Evolutionary conservation across 2,329 filamentous ascomycete species (phyloP), one percentile per base, ranked within the genome.

Genomic region (Trichoderma atrobrunneum): DNA sequence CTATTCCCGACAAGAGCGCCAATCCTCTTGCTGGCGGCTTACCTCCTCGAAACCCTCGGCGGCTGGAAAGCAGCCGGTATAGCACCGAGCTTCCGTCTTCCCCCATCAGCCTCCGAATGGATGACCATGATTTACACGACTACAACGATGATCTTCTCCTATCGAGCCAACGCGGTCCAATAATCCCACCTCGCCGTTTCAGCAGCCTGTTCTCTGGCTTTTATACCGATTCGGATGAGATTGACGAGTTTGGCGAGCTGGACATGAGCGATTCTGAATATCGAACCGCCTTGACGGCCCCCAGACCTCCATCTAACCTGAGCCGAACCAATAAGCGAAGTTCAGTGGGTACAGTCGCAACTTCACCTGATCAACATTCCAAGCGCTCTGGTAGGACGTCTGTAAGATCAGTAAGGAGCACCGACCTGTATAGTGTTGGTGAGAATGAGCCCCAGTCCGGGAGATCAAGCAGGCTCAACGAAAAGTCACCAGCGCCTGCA

Each of bases 131-230:
- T 11, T 72, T 79, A 11, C 85, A 88, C 57, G 86, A 88, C 2
- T 95, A 94, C 78, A 93, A 94, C 79, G 93, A 96, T 76, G 91
- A 95, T 77, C 92, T 92, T 0, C 92, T 92, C 2, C 82, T 94
- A 54, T 90, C 90, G 1, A 83, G 81, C 70, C 85, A 88, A 16
- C 87, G 86, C 68, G 86, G 87, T 2, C 87, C 90, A 2, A 85
- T 92, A 78, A 88, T 91, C 73, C 88, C 91, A 18, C 92, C 93
- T 1, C 90, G 92, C 78, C 87, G 93, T 70, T 91, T 93, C 63
- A 95, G 92, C 81, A 96, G 93, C 78, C 84, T 97, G n/a, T 96
- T 96, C 80, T 92, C 93, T 36, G 93, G 93, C 0, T 96, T 97
- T 75, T 93, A 95, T 61, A 89, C 89, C 14, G 86, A 85, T 59